A percentile compares a stretch with the other conserved stretches of the same genome.
Evolutionary conservation across 805 yeast genomes (phyloP).

Genomic region (Candida endomychidarum): DNA sequence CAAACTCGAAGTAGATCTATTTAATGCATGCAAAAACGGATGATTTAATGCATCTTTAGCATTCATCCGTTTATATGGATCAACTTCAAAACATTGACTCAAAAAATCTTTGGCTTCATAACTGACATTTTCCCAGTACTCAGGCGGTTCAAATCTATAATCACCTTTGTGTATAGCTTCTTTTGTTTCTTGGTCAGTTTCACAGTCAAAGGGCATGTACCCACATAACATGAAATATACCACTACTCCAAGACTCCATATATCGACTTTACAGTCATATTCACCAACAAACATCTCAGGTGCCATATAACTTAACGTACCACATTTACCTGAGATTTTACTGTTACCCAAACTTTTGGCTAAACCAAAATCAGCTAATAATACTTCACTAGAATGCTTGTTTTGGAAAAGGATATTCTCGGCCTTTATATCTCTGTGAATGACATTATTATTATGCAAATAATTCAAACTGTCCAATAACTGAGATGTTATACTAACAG

Average conservation of each 20-base stretch:
- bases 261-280: constrained; percentile 60
- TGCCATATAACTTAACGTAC: constrained; percentile 74
- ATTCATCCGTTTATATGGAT: constrained; percentile 46
- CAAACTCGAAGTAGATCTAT: constrained; percentile 10
- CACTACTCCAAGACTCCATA: constrained; percentile 77
- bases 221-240: constrained; percentile 71
- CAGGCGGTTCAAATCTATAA: constrained; percentile 59
- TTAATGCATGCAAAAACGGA: constrained; percentile 9
- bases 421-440: constrained; percentile 73
- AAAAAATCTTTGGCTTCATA: constrained; percentile 58
- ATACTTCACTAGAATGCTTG: constrained; percentile 37
- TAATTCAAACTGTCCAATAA: constrained; percentile 56
- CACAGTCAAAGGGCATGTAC: constrained; percentile 77
- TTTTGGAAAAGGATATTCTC: constrained; percentile 59
- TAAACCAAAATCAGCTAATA: constrained; percentile 65
- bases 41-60: constrained; percentile 24
- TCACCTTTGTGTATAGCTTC: constrained; percentile 62
- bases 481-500: constrained; percentile 48
- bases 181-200: constrained; percentile 63
- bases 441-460: constrained; percentile 57
- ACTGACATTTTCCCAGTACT: constrained; percentile 53
- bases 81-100: constrained; percentile 49
- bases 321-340: constrained; percentile 47
- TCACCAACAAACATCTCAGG: constrained; percentile 59
- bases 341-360: constrained; percentile 29